A percentile compares a stretch with the other conserved stretches of the same genome.
phyloP scores from a whole-genome alignment of 108 stramenopile species.

The Fragilaria crotonensis region DNA sequence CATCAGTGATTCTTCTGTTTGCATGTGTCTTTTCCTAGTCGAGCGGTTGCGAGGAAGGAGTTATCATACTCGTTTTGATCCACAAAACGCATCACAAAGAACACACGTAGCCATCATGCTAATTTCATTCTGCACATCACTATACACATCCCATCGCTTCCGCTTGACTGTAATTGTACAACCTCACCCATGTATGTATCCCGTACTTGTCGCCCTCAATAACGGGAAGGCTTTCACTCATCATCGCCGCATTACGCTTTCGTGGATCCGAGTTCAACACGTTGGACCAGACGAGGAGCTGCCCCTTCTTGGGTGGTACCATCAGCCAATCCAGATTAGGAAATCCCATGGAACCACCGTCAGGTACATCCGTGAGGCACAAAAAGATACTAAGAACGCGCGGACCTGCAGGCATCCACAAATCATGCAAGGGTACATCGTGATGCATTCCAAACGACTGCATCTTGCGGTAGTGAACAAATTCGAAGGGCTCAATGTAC shows the following conservation, averaged over 20 bases:
- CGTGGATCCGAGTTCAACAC: slow-evolving; percentile 17
- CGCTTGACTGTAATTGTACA: slow-evolving; percentile 26
- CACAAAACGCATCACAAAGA: no score
- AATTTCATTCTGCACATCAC: background rate
- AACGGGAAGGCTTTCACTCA: slow-evolving; percentile 18
- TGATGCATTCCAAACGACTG: slow-evolving; percentile 6
- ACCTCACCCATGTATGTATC: slow-evolving; percentile 15
- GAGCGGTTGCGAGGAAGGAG: no score
- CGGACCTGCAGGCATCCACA: slow-evolving; percentile 39
- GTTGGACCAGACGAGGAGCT: slow-evolving; percentile 26
- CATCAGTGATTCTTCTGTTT: no score
- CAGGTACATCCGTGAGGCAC: slow-evolving; percentile 18
- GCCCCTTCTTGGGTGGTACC: slow-evolving; percentile 24
- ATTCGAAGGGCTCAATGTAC: slow-evolving; percentile 29
- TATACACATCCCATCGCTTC: slow-evolving; percentile 23
- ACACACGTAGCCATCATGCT: background rate
- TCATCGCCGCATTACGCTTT: slow-evolving; percentile 17
- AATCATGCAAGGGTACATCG: slow-evolving; percentile 24
- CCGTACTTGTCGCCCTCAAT: slow-evolving; percentile 5
- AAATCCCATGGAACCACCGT: slow-evolving; percentile 30
- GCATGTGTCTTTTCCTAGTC: no score
- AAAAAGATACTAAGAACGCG: slow-evolving; percentile 32
- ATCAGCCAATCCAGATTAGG: slow-evolving; percentile 37
- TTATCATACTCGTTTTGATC: no score
- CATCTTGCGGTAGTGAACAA: slow-evolving; percentile 7